These are phyloP conservation scores for Kappamyces sp. DNA, from an alignment of 192 early-diverging fungal species.

Conservation along the genomic window DNA sequence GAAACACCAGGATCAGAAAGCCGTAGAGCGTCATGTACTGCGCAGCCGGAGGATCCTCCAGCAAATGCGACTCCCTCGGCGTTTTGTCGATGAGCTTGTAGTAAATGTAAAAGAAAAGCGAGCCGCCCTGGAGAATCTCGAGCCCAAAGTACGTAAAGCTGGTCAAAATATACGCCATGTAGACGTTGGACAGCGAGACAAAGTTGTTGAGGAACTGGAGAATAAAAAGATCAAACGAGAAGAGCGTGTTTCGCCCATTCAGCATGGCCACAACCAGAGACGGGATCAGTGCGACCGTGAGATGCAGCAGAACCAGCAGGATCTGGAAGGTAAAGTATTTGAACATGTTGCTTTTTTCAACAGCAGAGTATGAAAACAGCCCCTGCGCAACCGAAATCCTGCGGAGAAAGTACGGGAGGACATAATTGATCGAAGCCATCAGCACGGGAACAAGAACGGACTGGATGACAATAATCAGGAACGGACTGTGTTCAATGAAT, in stretches of 20 bases:
- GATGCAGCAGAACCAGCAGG: slow-evolving; percentile 22
- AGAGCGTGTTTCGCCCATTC: too few species aligned
- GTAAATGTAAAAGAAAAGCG: slow-evolving; percentile 30
- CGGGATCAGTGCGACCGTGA: neutral
- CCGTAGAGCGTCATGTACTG: slow-evolving; percentile 35
- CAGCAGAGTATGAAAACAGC: slow-evolving; percentile 26
- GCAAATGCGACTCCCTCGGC: slow-evolving; percentile 33
- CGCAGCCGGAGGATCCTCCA: slow-evolving; percentile 32
- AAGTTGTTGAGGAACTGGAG: slow-evolving; percentile 17
- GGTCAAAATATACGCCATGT: slow-evolving; percentile 28
- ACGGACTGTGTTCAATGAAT: too few species aligned
- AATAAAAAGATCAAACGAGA: too few species aligned
- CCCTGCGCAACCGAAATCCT: slow-evolving; percentile 30
- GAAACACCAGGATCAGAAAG: slow-evolving; percentile 30
- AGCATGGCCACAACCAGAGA: too few species aligned
- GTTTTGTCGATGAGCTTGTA: slow-evolving; percentile 32
- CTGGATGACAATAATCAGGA: slow-evolving; percentile 23
- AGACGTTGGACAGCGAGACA: slow-evolving; percentile 27
- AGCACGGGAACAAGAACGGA: slow-evolving; percentile 31
- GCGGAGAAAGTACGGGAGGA: slow-evolving; percentile 32
- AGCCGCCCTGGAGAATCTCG: slow-evolving; percentile 41
- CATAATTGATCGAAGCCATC: slow-evolving; percentile 23
- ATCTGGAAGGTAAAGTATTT: slow-evolving; percentile 40
- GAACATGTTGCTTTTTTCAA: slow-evolving; percentile 36
- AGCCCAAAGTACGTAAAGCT: slow-evolving; percentile 28